Conservation (phyloP, 2,329 filamentous ascomycete species). For the Fusarium sp. region DNA sequence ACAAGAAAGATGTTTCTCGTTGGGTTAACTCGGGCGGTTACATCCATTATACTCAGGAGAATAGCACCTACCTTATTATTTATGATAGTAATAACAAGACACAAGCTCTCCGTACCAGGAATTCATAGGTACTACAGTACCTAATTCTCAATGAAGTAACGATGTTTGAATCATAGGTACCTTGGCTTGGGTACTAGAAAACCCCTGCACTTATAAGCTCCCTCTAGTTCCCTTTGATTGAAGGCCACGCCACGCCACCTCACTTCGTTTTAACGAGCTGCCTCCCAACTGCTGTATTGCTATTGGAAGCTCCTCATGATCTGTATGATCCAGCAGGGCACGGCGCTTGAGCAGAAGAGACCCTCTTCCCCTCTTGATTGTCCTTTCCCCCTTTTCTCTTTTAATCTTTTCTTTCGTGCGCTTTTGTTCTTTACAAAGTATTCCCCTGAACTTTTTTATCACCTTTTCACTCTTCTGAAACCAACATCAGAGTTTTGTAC, state of each 20-base stretch:
- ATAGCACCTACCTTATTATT: not conserved
- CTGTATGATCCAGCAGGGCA: constrained; percentile 3
- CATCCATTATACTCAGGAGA: not conserved
- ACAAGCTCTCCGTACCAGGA: not conserved
- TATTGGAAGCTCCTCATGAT: not conserved
- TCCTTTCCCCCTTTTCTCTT: not conserved
- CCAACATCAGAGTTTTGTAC: constrained; percentile 25
- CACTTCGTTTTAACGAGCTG: constrained; percentile 2
- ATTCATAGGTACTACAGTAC: not conserved
- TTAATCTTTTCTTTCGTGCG: not conserved
- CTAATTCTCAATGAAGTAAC: not conserved
- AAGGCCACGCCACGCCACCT: not conserved
- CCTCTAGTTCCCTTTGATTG: not conserved
- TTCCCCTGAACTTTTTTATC: not conserved
- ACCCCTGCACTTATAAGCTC: not conserved
- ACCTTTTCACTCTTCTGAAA: constrained; percentile 1
- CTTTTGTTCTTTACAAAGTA: not conserved
- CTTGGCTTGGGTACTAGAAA: not conserved
- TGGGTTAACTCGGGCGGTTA: constrained; percentile 5
- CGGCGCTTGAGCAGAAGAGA: constrained; percentile 27
- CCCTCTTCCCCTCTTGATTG: constrained; percentile 14
- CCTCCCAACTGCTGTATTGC: constrained; percentile 6
- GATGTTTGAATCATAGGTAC: not conserved
- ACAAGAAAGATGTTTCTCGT: not conserved
- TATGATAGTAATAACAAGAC: not conserved